Evolutionary conservation across 768 basidiomycete species (phyloP), one percentile per base, ranked within the genome.

Genomic region (Phylloporus rhodoxanthus): DNA sequence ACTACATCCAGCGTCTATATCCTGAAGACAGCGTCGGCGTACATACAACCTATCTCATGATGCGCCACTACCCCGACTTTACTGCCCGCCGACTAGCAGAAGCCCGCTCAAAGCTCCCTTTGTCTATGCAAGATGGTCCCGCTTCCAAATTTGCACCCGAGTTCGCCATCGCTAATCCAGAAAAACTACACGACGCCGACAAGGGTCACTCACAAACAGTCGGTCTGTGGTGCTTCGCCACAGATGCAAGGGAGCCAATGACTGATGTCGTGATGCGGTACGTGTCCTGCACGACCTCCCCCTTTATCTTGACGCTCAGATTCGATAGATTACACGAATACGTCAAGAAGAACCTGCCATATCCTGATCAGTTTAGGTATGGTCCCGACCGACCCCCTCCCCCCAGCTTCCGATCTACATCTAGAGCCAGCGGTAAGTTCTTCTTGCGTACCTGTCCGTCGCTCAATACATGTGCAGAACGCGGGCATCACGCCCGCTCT

Each of bases 211-310:
- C 76, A 2, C 72, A 72, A 39, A 84, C 79, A 1, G 76, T 87
- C 50, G 85, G 86, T 14, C 68, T 91, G 9, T 91, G 88, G 89
- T 85, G 82, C 67, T 80, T 81, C 58, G 74, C 81, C 8, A 79
- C 80, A 7, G 82, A 83, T 41, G 77, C 81, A 17, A 75, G 86
- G 34, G 86, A 88, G 62, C 78, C 83, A 20, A 74, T 91, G 69
- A 77, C 78, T 43, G 80, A 85, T 49, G 84, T 87, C 40, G 77
- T 89, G 70, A 69, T 76, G 61, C 77, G 85, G 85, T 84, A 54
- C 67, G 8, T n/a, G 29, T 29, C 43, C 25, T 29, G 28, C 4
- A 25, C 21, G 28, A 7, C 25, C 32, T n/a, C 13, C n/a, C 2
- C 17, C 10, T 26, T 5, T 13, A 1, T 36, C 15, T 43, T 54